Conservation (phyloP, 345 rosid genomes). For the Mercurialis annua region DNA sequence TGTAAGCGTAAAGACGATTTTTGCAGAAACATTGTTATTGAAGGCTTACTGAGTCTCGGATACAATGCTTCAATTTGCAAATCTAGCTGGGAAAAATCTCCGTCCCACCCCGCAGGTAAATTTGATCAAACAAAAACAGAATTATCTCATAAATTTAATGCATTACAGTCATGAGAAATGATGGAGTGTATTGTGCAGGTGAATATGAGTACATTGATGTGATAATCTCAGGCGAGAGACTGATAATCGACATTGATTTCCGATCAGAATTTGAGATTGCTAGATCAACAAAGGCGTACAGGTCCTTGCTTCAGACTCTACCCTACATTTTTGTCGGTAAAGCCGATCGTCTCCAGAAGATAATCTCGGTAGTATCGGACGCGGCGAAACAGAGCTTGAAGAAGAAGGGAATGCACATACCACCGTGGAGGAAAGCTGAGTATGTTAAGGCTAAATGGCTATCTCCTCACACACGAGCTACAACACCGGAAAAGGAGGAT, state of each 20-base stretch:
- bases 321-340: slow-evolving; percentile 89
- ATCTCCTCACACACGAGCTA: slow-evolving; percentile 50
- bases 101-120: slow-evolving; percentile 70
- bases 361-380: slow-evolving; percentile 70
- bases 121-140: not conserved
- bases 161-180: not conserved
- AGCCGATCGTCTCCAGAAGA: slow-evolving; percentile 73
- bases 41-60: slow-evolving; percentile 55
- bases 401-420: slow-evolving; percentile 90
- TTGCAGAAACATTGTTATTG: slow-evolving; percentile 49
- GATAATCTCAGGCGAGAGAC: slow-evolving; percentile 55
- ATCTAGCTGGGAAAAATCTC: slow-evolving; percentile 81
- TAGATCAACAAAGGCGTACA: slow-evolving; percentile 70
- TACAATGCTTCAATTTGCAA: slow-evolving; percentile 77
- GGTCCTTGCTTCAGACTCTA: slow-evolving; percentile 62
- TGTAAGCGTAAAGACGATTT: slow-evolving; percentile 52
- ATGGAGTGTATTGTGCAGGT: slow-evolving; percentile 38
- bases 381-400: slow-evolving; percentile 85
- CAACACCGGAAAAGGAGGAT: not conserved
- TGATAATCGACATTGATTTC: slow-evolving; percentile 80
- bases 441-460: slow-evolving; percentile 91
- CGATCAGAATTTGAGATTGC: slow-evolving; percentile 96
- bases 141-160: not conserved
- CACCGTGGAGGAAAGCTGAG: slow-evolving; percentile 94
- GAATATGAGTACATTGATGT: slow-evolving; percentile 91